These are phyloP conservation scores for Penicillium corylophilum DNA, from an alignment of 2,329 filamentous ascomycete species.

Conservation along the genomic window DNA sequence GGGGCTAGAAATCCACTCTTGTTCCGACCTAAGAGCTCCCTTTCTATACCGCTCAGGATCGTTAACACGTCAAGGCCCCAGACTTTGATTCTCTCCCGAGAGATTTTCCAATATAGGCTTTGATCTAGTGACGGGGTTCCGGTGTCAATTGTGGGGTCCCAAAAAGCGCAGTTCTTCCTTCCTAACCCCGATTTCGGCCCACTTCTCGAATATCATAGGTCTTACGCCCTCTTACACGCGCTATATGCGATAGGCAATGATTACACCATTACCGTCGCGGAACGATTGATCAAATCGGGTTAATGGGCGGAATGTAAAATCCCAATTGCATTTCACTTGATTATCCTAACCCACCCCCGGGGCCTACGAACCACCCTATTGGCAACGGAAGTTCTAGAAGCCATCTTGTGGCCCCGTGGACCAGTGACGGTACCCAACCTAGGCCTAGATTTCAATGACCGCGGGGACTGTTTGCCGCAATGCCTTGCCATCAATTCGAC, in stretches of 20 bases:
- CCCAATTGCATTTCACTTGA: conserved; percentile 12
- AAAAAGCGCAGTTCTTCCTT: conserved; percentile 14
- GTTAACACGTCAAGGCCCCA: conserved; percentile 20
- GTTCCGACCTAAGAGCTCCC: conserved; percentile 9
- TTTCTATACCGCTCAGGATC: conserved; percentile 20
- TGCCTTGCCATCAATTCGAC: conserved; percentile 13
- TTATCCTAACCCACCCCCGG: conserved; percentile 3
- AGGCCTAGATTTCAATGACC: conserved; percentile 16
- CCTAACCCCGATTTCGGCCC: conserved; percentile 15
- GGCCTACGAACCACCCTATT: conserved; percentile 8
- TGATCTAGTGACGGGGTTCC: conserved; percentile 13
- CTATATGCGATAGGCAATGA: conserved; percentile 16
- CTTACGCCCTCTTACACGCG: conserved; percentile 4
- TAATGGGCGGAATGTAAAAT: conserved; percentile 7
- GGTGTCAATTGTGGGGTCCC: conserved; percentile 25
- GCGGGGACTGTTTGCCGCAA: conserved; percentile 19
- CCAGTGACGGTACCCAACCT: conserved; percentile 16
- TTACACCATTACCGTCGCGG: conserved; percentile 6
- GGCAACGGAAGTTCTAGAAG: conserved; percentile 22
- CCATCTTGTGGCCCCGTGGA: conserved; percentile 9
- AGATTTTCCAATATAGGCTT: conserved; percentile 13
- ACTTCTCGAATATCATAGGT: conserved; percentile 22
- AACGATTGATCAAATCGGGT: conserved; percentile 5
- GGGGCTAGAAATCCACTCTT: conserved; percentile 22
- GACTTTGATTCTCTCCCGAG: conserved; percentile 14